Base-by-base conservation (phyloP, 352 stramenopile species). In the Plasmopara halstedii region DNA sequence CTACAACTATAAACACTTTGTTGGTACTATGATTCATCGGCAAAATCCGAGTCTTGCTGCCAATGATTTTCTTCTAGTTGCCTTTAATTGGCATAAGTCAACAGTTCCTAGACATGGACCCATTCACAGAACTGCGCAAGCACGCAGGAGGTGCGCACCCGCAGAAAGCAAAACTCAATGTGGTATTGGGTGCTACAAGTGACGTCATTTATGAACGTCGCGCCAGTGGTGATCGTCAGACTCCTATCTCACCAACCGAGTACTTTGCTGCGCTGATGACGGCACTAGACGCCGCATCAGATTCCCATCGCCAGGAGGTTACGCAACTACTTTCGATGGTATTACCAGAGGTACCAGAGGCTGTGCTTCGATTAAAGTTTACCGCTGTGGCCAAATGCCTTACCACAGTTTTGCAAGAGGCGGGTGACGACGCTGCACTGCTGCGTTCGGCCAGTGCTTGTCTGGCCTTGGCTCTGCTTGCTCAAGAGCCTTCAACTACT, bases 181-280 rank as follows among this genome's bases (percentile, higher is more conserved):
- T 93, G 41, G 79, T 93, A 51, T 70, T 93, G 17, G 75, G 60
- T 47, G 82, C 78, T 46, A 89, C 89, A 59, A 76, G 67, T 14
- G 79, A 93, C 20, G 74, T 93, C 37, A 93, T 93, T 64, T 68
- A 79, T 46, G 82, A 93, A 49, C 79, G 77, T 15, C 76, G 82
- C 49, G 34, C 45, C 29, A 57, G 18, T 27, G 44, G 21, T 15
- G 58, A 60, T 23, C 38, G 58, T 34, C 26, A 38, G 40, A 42
- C 33, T 2, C 54, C 74, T 11, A 78, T 85, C 42, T 84, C 79
- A n/a, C 70, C 67, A 52, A 88, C 78, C 23, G 82, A 93, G 67
- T 93, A 93, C 53, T 93, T 93, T 46, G 82, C 82, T 10, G 78
- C 82, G 46, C 67, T 93, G 44, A 91, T 93, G 82, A 93, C 82